Base-by-base conservation (phyloP, 1,284 basidiomycete genomes). In the Trichosporon sp. region DNA sequence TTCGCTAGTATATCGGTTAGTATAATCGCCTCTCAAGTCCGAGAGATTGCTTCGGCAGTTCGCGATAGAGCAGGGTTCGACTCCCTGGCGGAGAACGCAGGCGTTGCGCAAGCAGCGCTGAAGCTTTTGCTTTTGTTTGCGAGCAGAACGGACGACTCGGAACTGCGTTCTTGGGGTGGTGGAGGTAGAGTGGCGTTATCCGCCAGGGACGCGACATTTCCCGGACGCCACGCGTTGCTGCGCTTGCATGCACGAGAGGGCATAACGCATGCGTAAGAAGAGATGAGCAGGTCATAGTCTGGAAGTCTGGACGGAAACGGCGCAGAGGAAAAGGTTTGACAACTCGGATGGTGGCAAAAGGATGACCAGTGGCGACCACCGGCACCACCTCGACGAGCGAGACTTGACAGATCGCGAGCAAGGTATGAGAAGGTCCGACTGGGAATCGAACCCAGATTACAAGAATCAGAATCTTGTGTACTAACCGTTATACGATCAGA, bases 381-480 rank as follows among this genome's bases (percentile, higher is more conserved):
- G 59, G 2, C 32, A 1, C 14, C 2, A 2, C 0, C 10, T 16
- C 10, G 16, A 14, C 32, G 32, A 16, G 8, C 14, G 6, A 14
- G 59, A 19, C 59, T 14, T 11, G 7, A n/a, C 2, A 2, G 59
- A 63, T 63, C 14, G 59, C 16, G 59, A 63, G 59, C 32, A 37
- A 12, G 59, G 4, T 32, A 16, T 63, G n/a, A 35, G 59, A 10
- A 35, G 59, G 59, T 63, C 59, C 59, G 59, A 63, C 59, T 63
- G 59, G 59, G 59, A 63, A 63, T 63, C 59, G 59, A 63, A 63
- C 59, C 59, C 59, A 63, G 59, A 63, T 63, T 35, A 63, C 59
- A 63, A 63, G 59, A 63, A 63, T 63, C 59, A 63, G 59, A 63
- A 63, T 63, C 32, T 63, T 63, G 59, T 63, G 59, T 63, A 63